Percentiles rank a stretch among this genome's conserved stretches.
Evolutionary conservation across 2,329 filamentous ascomycete species (phyloP).

Genomic region (Diaporthe humulicola): DNA sequence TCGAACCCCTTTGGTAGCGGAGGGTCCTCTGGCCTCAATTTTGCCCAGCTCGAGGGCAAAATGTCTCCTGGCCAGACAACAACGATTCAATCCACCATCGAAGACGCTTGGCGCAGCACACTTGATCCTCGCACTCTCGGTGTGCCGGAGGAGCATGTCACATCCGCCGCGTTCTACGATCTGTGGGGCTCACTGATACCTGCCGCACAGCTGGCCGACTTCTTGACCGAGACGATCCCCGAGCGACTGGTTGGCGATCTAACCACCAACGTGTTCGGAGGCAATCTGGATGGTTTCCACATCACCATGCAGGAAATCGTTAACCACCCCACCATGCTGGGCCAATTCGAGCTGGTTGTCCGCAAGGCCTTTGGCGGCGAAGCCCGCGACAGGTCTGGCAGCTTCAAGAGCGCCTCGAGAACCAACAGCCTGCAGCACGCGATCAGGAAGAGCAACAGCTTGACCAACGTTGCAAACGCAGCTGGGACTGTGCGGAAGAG

Average conservation of each 20-base stretch:
- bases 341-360: conserved; percentile 60
- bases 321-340: conserved; percentile 62
- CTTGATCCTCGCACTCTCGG: conserved; percentile 56
- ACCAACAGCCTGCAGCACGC: conserved; percentile 42
- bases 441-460: conserved; percentile 37
- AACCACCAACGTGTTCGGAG: conserved; percentile 52
- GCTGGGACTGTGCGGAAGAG: conserved; percentile 28
- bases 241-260: conserved; percentile 49
- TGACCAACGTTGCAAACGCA: conserved; percentile 16
- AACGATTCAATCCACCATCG: conserved; percentile 57
- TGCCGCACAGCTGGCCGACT: conserved; percentile 60
- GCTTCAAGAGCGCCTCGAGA: conserved; percentile 23
- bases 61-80: conserved; percentile 56
- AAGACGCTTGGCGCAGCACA: conserved; percentile 58
- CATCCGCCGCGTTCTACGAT: conserved; percentile 63
- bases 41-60: conserved; percentile 36
- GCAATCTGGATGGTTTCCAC: conserved; percentile 51
- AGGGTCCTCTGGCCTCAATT: conserved; percentile 30
- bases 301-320: conserved; percentile 63
- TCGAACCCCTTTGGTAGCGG: conserved; percentile 42
- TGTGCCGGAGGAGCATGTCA: conserved; percentile 57
- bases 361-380: conserved; percentile 43
- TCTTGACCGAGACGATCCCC: conserved; percentile 52
- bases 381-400: conserved; percentile 37
- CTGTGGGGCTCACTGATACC: conserved; percentile 64